These are phyloP conservation scores for Lagenidium giganteum DNA, from an alignment of 352 stramenopile genomes.

Conservation along the genomic window DNA sequence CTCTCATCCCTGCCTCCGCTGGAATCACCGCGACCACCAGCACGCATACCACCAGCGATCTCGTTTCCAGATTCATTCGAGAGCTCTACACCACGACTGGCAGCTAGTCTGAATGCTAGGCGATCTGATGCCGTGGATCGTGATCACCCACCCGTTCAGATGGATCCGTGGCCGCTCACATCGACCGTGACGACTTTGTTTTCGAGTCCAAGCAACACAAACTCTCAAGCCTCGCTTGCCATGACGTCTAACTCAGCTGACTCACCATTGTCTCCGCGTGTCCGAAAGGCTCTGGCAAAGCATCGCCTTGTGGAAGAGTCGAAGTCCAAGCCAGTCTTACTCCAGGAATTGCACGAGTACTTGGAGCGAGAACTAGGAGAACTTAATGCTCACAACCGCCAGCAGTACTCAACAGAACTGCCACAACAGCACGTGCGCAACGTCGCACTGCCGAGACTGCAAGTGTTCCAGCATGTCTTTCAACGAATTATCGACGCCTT, in stretches of 20 bases:
- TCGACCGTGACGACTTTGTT: not conserved
- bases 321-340: slow-evolving; percentile 14
- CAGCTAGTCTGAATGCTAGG: too few relatives aligned
- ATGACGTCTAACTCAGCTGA: not conserved
- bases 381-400: too few relatives aligned
- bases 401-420: too few relatives aligned
- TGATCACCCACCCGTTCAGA: slow-evolving; percentile 11
- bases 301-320: slow-evolving; percentile 14
- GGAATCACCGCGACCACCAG: too few relatives aligned
- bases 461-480: slow-evolving; percentile 53
- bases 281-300: slow-evolving; percentile 8
- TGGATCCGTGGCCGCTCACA: slow-evolving; percentile 18
- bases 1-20: too few relatives aligned
- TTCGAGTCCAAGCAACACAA: too few relatives aligned
- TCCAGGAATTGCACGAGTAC: slow-evolving; percentile 17
- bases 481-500: slow-evolving; percentile 49
- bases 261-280: slow-evolving; percentile 15
- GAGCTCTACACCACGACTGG: too few relatives aligned
- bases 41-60: too few relatives aligned
- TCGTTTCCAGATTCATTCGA: too few relatives aligned
- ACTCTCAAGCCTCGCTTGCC: not conserved
- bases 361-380: slow-evolving; percentile 6
- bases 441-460: slow-evolving; percentile 28
- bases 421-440: too few relatives aligned
- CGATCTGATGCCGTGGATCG: too few relatives aligned